phyloP scores from a whole-genome alignment of 75 land plant species.

The Pinus taeda region DNA sequence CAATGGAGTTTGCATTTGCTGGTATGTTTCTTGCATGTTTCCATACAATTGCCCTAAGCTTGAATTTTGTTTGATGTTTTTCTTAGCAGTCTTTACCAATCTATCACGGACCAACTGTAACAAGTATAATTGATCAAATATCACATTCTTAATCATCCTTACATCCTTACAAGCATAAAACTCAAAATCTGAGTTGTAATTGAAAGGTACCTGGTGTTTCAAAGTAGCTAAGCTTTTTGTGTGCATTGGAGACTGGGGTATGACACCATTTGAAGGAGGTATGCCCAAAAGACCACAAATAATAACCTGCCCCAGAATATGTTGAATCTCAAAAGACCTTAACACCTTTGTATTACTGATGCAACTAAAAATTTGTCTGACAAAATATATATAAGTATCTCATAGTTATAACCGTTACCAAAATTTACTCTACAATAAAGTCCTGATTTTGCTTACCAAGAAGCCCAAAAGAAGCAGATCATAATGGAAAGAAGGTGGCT shows the following conservation, averaged over 20 bases:
- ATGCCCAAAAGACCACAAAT: slow-evolving; percentile 73
- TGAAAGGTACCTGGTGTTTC: slow-evolving; percentile 44
- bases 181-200: not conserved
- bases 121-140: not conserved
- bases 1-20: slow-evolving; percentile 82
- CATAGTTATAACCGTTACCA: too few relatives aligned
- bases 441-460: slow-evolving; percentile 44
- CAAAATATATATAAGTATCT: too few relatives aligned
- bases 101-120: slow-evolving; percentile 67
- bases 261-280: slow-evolving; percentile 82
- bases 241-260: slow-evolving; percentile 89
- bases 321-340: not conserved
- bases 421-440: too few relatives aligned
- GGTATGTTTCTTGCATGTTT: slow-evolving; percentile 82
- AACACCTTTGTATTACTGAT: too few relatives aligned
- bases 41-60: slow-evolving; percentile 69
- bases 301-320: slow-evolving; percentile 24
- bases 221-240: slow-evolving; percentile 68
- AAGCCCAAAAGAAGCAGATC: slow-evolving; percentile 82
- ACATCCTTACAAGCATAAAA: not conserved
- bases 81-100: slow-evolving; percentile 60
- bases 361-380: too few relatives aligned
- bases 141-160: not conserved
- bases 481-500: slow-evolving; percentile 85
- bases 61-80: slow-evolving; percentile 54